Evolutionary conservation across 441 rosid species (phyloP), one percentile per base, ranked within the genome.

Genomic region (Rhodomyrtus psidioides): DNA sequence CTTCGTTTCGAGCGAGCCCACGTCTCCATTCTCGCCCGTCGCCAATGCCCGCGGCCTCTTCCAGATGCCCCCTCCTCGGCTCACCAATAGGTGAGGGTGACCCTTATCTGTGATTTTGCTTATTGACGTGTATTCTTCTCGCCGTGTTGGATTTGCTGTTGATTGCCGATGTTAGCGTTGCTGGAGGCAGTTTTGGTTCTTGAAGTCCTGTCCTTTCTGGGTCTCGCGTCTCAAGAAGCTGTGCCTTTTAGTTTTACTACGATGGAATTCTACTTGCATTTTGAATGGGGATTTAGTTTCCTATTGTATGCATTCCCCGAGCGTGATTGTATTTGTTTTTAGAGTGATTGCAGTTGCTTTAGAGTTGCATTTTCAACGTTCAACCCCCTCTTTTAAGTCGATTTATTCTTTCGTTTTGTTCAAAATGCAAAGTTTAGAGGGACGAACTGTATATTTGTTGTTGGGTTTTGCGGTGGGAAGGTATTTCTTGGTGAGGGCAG

Each of bases 401-500:
- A 3, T 89, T 15, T 30, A 70, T 58, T 17, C 44, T 24, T n/a
- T 83, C 27, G 82, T 13, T 58, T 27, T 58, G 9, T 42, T 59
- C 82, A 39, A 15, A 26, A 30, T 54, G 86, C n/a, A 27, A 54
- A 44, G 56, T 84, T 85, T 53, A 54, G 87, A 2, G 51, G 82
- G 53, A 55, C 28, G 44, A 24, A 70, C 14, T 39, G 12, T 4
- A 10, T 30, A 70, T 70, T 70, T 42, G 85, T 85, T 58, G 86
- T 79, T 75, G 85, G 84, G 59, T 65, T 55, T 82, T 82, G 83
- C 83, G 54, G 84, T 85, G 81, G 76, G 24, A 90, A 95, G 98
- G 89, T 96, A 96, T 86, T 95, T 88, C 86, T 91, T 96, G 86
- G 98, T 95, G 93, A 93, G 98, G 89, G 96, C 98, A 82, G 98